Percentiles rank a stretch among this genome's conserved stretches.
These are phyloP conservation scores for Syzygium grande DNA, from an alignment of 345 rosid genomes.

Conservation along the genomic window DNA sequence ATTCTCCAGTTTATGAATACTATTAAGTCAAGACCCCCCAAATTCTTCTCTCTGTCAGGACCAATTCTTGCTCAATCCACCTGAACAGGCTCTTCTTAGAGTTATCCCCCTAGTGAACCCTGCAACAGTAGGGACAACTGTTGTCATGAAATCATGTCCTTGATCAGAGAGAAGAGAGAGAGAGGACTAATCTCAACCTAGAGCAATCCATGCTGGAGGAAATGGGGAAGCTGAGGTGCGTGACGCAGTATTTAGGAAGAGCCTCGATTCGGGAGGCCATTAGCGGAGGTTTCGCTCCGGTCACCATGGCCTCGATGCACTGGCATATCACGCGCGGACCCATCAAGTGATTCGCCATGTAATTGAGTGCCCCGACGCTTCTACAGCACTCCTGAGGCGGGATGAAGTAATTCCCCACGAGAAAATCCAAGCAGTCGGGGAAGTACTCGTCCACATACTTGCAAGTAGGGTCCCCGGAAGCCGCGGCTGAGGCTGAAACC, in stretches of 20 bases:
- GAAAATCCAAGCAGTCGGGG: slow-evolving; percentile 33
- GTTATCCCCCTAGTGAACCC: neutral
- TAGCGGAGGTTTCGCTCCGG: slow-evolving; percentile 19
- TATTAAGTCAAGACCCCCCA: neutral
- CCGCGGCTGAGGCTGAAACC: neutral
- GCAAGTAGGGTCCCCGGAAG: slow-evolving; percentile 8
- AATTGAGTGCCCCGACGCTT: slow-evolving; percentile 11
- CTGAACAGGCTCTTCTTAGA: neutral
- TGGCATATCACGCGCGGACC: slow-evolving; percentile 27
- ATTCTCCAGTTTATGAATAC: neutral
- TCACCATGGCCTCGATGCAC: slow-evolving; percentile 32
- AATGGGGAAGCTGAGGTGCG: slow-evolving; percentile 43
- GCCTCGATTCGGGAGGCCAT: slow-evolving; percentile 18
- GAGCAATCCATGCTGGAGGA: slow-evolving; percentile 33
- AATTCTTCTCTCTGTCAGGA: neutral
- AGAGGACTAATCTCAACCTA: neutral
- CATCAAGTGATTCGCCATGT: slow-evolving; percentile 16
- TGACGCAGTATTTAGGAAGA: slow-evolving; percentile 26
- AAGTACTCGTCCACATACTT: slow-evolving; percentile 22
- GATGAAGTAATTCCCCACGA: slow-evolving; percentile 17
- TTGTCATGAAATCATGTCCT: neutral
- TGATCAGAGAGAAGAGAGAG: neutral
- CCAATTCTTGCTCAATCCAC: neutral
- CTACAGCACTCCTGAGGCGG: slow-evolving; percentile 26
- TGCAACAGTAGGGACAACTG: neutral